A percentile compares a stretch with the other conserved stretches of the same genome.
Evolutionary conservation across 2,329 filamentous ascomycete species (phyloP).

Genomic region (Fusarium sp.): DNA sequence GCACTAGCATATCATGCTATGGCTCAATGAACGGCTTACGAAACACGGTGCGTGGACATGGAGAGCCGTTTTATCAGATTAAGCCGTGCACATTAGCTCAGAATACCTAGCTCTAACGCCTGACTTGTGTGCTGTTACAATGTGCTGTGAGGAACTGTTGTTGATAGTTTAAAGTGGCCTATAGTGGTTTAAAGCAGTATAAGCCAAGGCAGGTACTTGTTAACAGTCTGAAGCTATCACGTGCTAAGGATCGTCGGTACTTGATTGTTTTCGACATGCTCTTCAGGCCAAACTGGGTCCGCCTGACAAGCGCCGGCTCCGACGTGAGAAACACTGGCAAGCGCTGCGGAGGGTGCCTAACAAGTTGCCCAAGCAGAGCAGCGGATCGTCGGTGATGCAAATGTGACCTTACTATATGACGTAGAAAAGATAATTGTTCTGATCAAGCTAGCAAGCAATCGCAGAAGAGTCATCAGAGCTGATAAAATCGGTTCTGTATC

Average conservation of each 20-base stretch:
- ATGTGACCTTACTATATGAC: no score
- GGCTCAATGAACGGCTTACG: neutral
- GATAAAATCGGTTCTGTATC: neutral
- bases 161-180: accelerated
- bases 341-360: accelerated
- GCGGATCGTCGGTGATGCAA: no score
- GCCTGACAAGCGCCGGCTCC: no score
- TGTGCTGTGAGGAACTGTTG: accelerated
- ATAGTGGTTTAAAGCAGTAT: neutral
- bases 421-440: no score
- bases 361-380: no score
- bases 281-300: neutral
- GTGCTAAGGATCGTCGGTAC: no score
- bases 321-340: no score
- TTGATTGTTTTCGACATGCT: neutral
- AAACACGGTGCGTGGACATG: neutral
- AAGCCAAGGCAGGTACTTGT: no score
- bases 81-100: accelerated
- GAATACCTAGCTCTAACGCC: no score
- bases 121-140: neutral
- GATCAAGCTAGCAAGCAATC: neutral
- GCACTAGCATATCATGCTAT: accelerated
- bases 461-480: neutral
- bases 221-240: no score
- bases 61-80: neutral